These are phyloP conservation scores for Chondrus crispus DNA, from an alignment of 23 red algal species.

Conservation along the genomic window DNA sequence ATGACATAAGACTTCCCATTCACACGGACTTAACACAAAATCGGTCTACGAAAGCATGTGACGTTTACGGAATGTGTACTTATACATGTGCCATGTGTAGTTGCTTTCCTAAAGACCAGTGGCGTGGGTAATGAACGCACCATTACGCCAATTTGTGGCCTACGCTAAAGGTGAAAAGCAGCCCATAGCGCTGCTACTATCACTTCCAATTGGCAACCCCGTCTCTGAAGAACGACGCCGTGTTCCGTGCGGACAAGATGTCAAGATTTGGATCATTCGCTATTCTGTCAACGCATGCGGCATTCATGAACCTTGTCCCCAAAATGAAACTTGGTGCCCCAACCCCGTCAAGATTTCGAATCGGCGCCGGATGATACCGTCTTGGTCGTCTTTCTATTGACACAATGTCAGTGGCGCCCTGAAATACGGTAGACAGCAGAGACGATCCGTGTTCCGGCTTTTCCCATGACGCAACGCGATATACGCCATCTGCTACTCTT, in stretches of 20 bases:
- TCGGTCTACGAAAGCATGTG: no score
- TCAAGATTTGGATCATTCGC: slow-evolving; percentile 45
- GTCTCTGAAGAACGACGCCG: slow-evolving; percentile 40
- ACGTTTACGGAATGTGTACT: no score
- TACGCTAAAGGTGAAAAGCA: no score
- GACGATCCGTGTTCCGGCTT: not conserved
- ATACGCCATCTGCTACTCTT: not conserved
- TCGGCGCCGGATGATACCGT: not conserved
- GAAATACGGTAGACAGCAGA: not conserved
- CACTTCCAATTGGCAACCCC: slow-evolving; percentile 34
- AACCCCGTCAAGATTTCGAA: not conserved
- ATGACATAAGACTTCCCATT: no score
- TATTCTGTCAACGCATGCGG: slow-evolving; percentile 35
- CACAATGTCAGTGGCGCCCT: not conserved
- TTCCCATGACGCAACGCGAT: slow-evolving; percentile 15
- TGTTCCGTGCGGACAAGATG: slow-evolving; percentile 25
- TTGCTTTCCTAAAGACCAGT: no score
- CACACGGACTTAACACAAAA: no score
- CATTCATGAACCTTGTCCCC: slow-evolving; percentile 33
- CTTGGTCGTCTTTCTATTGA: not conserved
- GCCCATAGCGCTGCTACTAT: no score
- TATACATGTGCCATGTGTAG: no score
- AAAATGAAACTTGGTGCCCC: slow-evolving; percentile 25
- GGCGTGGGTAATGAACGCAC: no score
- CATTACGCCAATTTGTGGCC: no score